These are phyloP conservation scores for Penicillium ucsense DNA, from an alignment of 495 filamentous ascomycete genomes.

Conservation along the genomic window DNA sequence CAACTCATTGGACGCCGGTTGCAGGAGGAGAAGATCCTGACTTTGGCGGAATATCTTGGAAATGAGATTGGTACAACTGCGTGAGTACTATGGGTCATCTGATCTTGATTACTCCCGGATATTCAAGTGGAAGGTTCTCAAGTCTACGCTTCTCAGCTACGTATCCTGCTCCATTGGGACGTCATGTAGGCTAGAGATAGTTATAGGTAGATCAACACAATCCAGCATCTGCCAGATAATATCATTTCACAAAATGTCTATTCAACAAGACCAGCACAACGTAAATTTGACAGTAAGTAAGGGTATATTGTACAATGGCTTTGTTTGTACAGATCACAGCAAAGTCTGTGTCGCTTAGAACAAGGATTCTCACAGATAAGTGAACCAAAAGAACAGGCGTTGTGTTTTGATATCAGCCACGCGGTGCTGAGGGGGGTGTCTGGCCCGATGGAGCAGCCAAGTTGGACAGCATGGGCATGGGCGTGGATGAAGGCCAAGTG, in stretches of 20 bases:
- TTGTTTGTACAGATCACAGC: no score
- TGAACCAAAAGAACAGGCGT: neutral
- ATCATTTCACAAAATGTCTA: no score
- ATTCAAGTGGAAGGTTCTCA: neutral
- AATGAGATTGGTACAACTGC: slow-evolving; percentile 9
- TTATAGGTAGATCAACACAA: no score
- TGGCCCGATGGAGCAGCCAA: slow-evolving; percentile 16
- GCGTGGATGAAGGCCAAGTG: slow-evolving; percentile 13
- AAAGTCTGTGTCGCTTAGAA: no score
- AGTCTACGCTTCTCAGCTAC: no score
- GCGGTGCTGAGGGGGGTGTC: slow-evolving; percentile 16
- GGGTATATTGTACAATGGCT: no score
- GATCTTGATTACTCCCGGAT: neutral
- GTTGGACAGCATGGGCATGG: slow-evolving; percentile 17
- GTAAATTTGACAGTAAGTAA: no score
- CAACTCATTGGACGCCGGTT: slow-evolving; percentile 42
- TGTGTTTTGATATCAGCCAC: neutral
- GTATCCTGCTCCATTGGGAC: no score
- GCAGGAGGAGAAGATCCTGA: slow-evolving; percentile 45
- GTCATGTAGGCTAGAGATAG: no score
- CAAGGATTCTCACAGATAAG: neutral
- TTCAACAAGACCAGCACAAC: no score
- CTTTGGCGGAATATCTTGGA: slow-evolving; percentile 29
- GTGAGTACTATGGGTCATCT: neutral
- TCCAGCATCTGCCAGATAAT: no score